Conservation (phyloP, 371 early-diverging fungal species). For the Mucor circinelloides region DNA sequence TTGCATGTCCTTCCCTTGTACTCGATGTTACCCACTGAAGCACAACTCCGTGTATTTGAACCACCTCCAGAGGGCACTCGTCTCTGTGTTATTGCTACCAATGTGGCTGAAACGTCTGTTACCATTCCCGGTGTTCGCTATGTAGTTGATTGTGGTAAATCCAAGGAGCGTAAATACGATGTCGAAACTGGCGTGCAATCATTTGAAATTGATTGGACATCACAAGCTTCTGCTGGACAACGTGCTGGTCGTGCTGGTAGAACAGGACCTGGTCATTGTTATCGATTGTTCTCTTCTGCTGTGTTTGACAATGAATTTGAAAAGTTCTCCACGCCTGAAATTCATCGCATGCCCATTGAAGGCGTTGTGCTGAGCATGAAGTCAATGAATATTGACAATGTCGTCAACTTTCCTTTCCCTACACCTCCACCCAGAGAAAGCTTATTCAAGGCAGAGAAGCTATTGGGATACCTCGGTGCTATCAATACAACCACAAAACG, state of each 20-base stretch:
- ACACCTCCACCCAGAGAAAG: constrained; percentile 75
- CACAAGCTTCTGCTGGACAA: constrained; percentile 94
- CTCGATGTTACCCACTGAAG: constrained; percentile 87
- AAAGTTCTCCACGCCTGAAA: constrained; percentile 92
- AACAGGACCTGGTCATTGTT: constrained; percentile 97
- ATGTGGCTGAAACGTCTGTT: constrained; percentile 99
- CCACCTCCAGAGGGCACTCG: constrained; percentile 88
- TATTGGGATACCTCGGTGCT: constrained; percentile 77
- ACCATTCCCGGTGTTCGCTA: constrained; percentile 98
- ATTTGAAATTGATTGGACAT: constrained; percentile 91
- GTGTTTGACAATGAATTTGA: constrained; percentile 92
- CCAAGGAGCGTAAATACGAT: constrained; percentile 89
- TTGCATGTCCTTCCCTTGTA: constrained; percentile 92
- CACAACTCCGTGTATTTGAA: constrained; percentile 90
- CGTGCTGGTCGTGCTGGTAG: constrained; percentile 99
- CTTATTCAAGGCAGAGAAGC: constrained; percentile 72
- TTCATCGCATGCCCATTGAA: constrained; percentile 94
- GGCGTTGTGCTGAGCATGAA: constrained; percentile 96
- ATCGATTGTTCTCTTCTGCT: constrained; percentile 94
- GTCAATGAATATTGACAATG: constrained; percentile 92
- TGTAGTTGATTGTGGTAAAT: constrained; percentile 97
- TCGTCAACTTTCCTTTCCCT: constrained; percentile 96
- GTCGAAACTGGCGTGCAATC: constrained; percentile 83
- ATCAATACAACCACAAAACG: constrained; percentile 62
- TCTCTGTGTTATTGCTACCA: constrained; percentile 96